Conservation (phyloP, 2,329 filamentous ascomycete species). For the Rhynchosporium secalis region DNA sequence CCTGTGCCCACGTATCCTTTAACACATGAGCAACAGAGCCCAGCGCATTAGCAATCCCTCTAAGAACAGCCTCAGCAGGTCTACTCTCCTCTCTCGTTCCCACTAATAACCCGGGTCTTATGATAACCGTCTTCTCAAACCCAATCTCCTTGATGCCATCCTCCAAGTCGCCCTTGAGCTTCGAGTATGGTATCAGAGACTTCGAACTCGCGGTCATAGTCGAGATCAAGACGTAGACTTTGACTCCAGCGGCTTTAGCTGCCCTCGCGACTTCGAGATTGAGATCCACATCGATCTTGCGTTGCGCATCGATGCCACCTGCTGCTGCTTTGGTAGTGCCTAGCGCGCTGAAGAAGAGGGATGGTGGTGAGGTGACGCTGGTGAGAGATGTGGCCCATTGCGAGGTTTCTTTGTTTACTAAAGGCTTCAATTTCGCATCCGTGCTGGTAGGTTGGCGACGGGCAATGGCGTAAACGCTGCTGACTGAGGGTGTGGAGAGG, state of each 20-base stretch:
- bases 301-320: slow-evolving; percentile 75
- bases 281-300: slow-evolving; percentile 84
- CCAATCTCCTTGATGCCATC: slow-evolving; percentile 68
- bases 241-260: slow-evolving; percentile 70
- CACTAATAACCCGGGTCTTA: slow-evolving; percentile 73
- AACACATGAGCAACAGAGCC: slow-evolving; percentile 56
- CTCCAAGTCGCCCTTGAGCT: slow-evolving; percentile 89
- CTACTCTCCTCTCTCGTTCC: slow-evolving; percentile 66
- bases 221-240: slow-evolving; percentile 57
- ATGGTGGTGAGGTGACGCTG: slow-evolving; percentile 54
- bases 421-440: slow-evolving; percentile 60
- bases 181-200: slow-evolving; percentile 54
- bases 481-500: slow-evolving; percentile 53
- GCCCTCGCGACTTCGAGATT: slow-evolving; percentile 77
- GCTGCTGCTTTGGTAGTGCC: slow-evolving; percentile 77
- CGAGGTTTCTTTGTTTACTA: slow-evolving; percentile 65
- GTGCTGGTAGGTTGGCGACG: slow-evolving; percentile 59
- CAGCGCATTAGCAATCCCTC: slow-evolving; percentile 55
- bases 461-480: slow-evolving; percentile 58
- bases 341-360: slow-evolving; percentile 72
- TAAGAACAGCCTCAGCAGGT: slow-evolving; percentile 56
- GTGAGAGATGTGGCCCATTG: slow-evolving; percentile 66
- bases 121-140: slow-evolving; percentile 80
- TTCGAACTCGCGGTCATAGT: slow-evolving; percentile 49
- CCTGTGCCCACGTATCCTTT: slow-evolving; percentile 66